Evolutionary conservation across 73 alveolate genomes (phyloP).

Genomic region (Paramecium pentaurelia): DNA sequence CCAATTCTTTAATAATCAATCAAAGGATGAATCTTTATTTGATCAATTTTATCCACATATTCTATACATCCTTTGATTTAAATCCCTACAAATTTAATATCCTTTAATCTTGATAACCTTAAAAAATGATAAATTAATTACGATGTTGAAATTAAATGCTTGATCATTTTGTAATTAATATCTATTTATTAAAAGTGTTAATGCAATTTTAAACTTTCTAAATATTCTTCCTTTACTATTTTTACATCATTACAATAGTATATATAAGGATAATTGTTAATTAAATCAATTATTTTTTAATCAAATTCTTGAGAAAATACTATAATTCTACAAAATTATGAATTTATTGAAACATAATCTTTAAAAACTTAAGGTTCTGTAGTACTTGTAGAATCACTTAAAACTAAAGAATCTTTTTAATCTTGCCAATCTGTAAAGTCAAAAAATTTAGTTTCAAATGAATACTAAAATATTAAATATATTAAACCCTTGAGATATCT

Average conservation of each 20-base stretch:
- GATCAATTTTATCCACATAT: background rate
- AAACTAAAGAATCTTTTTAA: background rate
- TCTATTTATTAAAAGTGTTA: background rate
- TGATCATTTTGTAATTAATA: background rate
- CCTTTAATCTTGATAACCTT: background rate
- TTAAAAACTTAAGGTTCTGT: background rate
- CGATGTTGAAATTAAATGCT: background rate
- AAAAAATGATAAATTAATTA: background rate
- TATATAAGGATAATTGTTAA: background rate
- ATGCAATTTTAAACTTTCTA: background rate
- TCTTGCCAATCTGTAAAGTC: background rate
- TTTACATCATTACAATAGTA: background rate
- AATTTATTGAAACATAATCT: background rate
- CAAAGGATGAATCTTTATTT: background rate
- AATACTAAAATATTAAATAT: background rate
- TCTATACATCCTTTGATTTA: background rate
- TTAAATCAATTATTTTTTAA: background rate
- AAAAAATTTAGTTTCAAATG: background rate
- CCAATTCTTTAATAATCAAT: background rate
- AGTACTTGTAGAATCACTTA: background rate
- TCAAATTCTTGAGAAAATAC: background rate
- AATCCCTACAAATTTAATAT: background rate
- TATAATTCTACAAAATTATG: background rate
- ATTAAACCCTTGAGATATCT: background rate
- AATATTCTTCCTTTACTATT: background rate